These are phyloP conservation scores for Pythium sp. DNA, from an alignment of 352 stramenopile species.

Conservation along the genomic window DNA sequence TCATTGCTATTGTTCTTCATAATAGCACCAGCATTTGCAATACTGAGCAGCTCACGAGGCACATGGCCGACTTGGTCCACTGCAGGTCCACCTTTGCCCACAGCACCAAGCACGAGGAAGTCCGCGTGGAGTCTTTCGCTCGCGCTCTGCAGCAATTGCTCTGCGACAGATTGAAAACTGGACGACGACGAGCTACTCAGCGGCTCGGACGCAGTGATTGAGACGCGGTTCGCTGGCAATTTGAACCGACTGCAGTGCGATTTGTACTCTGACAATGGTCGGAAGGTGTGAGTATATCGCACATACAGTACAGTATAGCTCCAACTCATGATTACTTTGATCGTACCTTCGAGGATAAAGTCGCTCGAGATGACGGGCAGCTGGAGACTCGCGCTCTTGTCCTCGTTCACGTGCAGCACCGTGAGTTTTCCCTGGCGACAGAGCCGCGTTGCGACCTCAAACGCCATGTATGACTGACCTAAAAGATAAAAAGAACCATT, in stretches of 20 bases:
- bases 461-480: constrained; percentile 67
- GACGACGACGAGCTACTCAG: constrained; percentile 8
- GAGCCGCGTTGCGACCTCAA: constrained; percentile 41
- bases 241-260: constrained; percentile 37
- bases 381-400: constrained; percentile 39
- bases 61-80: constrained; percentile 62
- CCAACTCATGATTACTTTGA: neutral
- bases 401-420: constrained; percentile 51
- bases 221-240: constrained; percentile 38
- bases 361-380: constrained; percentile 54
- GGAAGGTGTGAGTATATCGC: neutral
- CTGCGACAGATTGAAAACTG: constrained; percentile 18
- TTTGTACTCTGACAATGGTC: constrained; percentile 42
- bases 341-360: constrained; percentile 52
- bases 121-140: constrained; percentile 17
- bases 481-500: neutral
- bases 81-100: constrained; percentile 57
- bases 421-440: constrained; percentile 45
- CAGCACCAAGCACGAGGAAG: constrained; percentile 51
- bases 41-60: constrained; percentile 39
- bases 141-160: constrained; percentile 34
- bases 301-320: neutral
- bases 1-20: constrained; percentile 16
- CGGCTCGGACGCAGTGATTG: constrained; percentile 25
- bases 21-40: neutral